These are phyloP conservation scores for Rosa hybrid DNA, from an alignment of 331 rosid genomes.

Conservation along the genomic window DNA sequence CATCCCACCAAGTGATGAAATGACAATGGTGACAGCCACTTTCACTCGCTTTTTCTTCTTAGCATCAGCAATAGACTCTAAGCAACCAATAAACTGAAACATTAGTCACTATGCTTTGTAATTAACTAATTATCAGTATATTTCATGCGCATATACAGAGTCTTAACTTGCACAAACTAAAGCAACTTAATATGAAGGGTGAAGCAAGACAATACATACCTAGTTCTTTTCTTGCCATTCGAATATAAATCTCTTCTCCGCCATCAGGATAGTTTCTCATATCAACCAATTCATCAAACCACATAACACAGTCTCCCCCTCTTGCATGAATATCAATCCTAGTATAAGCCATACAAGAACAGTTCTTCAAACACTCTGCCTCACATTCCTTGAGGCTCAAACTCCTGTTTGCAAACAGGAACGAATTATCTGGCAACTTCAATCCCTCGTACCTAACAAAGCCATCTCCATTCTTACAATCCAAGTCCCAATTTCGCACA, in stretches of 20 bases:
- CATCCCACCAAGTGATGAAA: conserved; percentile 2
- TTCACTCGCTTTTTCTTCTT: conserved; percentile 28
- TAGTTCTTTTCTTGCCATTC: conserved; percentile 33
- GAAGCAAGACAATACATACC: conserved; percentile 13
- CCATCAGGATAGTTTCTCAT: conserved; percentile 14
- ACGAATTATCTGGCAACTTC: conserved; percentile 35
- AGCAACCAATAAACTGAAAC: neutral
- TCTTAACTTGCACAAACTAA: neutral
- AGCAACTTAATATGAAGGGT: neutral
- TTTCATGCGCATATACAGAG: neutral
- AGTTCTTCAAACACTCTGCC: conserved; percentile 34
- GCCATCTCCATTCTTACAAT: conserved; percentile 36
- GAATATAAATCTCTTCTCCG: conserved; percentile 31
- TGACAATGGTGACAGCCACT: neutral
- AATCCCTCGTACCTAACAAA: conserved; percentile 19
- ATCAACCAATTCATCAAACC: conserved; percentile 35
- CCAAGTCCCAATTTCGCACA: conserved; percentile 23
- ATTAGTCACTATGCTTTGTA: neutral
- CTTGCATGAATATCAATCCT: conserved; percentile 17
- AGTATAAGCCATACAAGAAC: conserved; percentile 36
- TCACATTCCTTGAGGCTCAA: conserved; percentile 22
- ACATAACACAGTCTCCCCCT: conserved; percentile 34
- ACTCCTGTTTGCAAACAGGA: conserved; percentile 10
- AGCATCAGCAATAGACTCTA: conserved; percentile 30
- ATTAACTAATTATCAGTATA: too few species aligned